Base-by-base conservation (phyloP, 805 yeast species). In the Metschnikowia arizonensis region DNA sequence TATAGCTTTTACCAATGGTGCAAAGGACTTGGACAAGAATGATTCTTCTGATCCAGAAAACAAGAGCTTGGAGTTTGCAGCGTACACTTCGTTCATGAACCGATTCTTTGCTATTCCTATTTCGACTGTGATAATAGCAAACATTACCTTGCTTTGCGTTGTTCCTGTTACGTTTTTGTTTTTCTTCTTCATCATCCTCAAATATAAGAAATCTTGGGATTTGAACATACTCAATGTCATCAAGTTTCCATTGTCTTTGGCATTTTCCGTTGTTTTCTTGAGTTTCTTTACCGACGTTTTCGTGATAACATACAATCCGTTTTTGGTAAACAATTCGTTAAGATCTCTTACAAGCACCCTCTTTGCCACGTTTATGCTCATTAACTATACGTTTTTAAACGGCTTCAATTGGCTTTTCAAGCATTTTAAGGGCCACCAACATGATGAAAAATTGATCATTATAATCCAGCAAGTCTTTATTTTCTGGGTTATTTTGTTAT, bases 11-110 rank as follows among this genome's bases (percentile, higher is more conserved):
- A 60, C 58, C 14, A 34, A 60, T 11, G 66, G 65, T 9, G 46
- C 57, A 38, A 55, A 68, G 14, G 72, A 65, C 39, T 60, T 68
- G 45, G 73, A 67, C 47, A 37, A 30, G 38, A 44, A 45, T 10
- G 10, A 30, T 11, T 6, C 23, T 30, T 21, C 34, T 9, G 24
- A 21, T 18, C 11, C 15, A 24, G 35, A 39, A 12, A 31, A 18
- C n/a, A 30, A 29, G 0, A 66, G 65, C 17, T 30, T 45, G 8
- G 70, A 61, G 11, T 60, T 55, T 30, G 86, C 93, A 0, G 76
- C 82, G 1, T 89, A 68, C 61, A 77, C 84, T 52, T 89, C 86
- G 56, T 56, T 87, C 24, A 57, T 80, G 14, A 88, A 88, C 28
- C 52, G 56, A n/a, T 72, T 65, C 47, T 81, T 85, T 55, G 65